phyloP scores from a whole-genome alignment of 352 stramenopile genomes.

The Globisporangium recalcitrans region DNA sequence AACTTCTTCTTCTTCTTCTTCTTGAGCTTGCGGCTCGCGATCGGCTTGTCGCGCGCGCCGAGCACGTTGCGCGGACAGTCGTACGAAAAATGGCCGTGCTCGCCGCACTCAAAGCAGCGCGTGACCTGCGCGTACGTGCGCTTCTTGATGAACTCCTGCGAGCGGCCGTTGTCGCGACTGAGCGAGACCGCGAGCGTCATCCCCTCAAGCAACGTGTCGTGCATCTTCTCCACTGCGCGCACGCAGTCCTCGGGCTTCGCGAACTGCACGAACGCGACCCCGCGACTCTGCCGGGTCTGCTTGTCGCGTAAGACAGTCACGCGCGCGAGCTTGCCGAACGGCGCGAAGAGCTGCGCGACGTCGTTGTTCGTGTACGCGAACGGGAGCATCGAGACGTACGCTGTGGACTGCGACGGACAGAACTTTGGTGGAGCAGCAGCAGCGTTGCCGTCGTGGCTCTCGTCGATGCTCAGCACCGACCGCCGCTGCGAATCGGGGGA shows the following conservation, averaged over 20 bases:
- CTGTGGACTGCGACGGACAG: constrained; percentile 37
- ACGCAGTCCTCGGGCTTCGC: constrained; percentile 55
- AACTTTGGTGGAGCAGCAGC: background rate
- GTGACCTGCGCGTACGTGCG: constrained; percentile 60
- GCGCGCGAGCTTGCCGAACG: constrained; percentile 67
- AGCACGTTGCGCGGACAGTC: constrained; percentile 82
- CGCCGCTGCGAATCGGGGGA: too few species aligned
- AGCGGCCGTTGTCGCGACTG: constrained; percentile 76
- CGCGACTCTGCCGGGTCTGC: constrained; percentile 60
- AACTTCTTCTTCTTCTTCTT: constrained; percentile 68
- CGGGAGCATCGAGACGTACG: constrained; percentile 87
- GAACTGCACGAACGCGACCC: constrained; percentile 86
- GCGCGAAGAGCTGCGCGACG: constrained; percentile 79
- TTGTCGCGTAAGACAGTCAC: constrained; percentile 77
- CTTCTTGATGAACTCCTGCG: constrained; percentile 74
- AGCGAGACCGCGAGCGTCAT: constrained; percentile 61
- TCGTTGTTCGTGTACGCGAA: constrained; percentile 87
- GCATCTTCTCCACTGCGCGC: constrained; percentile 45
- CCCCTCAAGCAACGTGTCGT: constrained; percentile 56
- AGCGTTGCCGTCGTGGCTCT: too few species aligned
- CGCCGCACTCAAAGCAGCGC: constrained; percentile 83
- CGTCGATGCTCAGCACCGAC: too few species aligned
- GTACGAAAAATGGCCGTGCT: constrained; percentile 76
- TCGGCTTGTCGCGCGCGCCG: constrained; percentile 56
- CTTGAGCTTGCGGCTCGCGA: constrained; percentile 36